Evolutionary conservation across 805 yeast genomes (phyloP).

Genomic region (Candida qinlingensis): DNA sequence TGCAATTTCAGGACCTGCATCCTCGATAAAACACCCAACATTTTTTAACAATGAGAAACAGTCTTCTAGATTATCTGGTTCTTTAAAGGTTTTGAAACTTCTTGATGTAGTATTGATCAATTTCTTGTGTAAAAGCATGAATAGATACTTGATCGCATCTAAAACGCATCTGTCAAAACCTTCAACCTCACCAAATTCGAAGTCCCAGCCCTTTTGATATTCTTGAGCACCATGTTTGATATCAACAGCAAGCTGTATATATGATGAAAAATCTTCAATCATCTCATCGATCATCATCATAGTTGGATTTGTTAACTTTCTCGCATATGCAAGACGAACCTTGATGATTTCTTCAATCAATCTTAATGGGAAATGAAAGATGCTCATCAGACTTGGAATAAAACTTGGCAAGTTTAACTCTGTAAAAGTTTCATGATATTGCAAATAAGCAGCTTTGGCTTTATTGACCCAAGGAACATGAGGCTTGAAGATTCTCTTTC

Average conservation of each 20-base stretch:
- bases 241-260: slow-evolving; percentile 68
- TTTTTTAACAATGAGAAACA: slow-evolving; percentile 76
- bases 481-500: slow-evolving; percentile 59
- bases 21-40: slow-evolving; percentile 72
- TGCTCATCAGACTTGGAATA: slow-evolving; percentile 54
- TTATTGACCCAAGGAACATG: slow-evolving; percentile 79
- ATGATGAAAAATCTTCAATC: slow-evolving; percentile 76
- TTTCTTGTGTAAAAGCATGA: slow-evolving; percentile 69
- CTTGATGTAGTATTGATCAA: slow-evolving; percentile 69
- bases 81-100: slow-evolving; percentile 79
- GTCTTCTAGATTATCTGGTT: slow-evolving; percentile 81
- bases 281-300: slow-evolving; percentile 95
- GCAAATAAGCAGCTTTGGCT: slow-evolving; percentile 66
- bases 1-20: slow-evolving; percentile 78
- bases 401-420: slow-evolving; percentile 71
- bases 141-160: slow-evolving; percentile 67
- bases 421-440: slow-evolving; percentile 56
- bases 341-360: slow-evolving; percentile 74
- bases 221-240: slow-evolving; percentile 63
- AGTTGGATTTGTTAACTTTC: slow-evolving; percentile 76
- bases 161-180: slow-evolving; percentile 62
- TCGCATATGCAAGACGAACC: slow-evolving; percentile 71
- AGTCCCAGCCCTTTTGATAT: slow-evolving; percentile 62
- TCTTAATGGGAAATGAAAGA: slow-evolving; percentile 73
- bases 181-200: slow-evolving; percentile 57